Base-by-base conservation (phyloP, 2,329 filamentous ascomycete genomes). In the Trichoderma koningiopsis region DNA sequence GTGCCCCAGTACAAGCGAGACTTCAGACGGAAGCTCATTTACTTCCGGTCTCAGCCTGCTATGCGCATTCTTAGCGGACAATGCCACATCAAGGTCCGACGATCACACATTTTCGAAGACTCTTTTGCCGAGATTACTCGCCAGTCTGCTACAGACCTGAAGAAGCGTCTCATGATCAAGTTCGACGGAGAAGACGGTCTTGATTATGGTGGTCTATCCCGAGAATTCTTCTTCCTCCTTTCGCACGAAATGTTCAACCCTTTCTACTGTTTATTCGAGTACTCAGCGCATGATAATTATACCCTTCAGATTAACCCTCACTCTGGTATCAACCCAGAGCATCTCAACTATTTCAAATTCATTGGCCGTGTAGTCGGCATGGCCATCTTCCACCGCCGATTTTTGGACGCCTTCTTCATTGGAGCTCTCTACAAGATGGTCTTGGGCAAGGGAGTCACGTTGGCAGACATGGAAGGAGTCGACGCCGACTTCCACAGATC, bases 191-290 rank as follows among this genome's bases (percentile, higher is more conserved):
- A 99, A 83, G 96, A 99, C 76, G 96, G 96, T 82, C 84, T 99
- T 71, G 96, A 99, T 82, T 99, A 99, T 77, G 96, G 96, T 80
- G 96, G 96, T 86, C 87, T 99, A 68, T 99, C 96, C 43, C 88
- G 94, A 87, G 96, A 99, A 82, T 99, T 99, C 85, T 99, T 99
- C 86, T 99, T 99, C 89, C 85, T 99, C 52, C 88, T 99, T 68
- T 98, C 95, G 19, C 96, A 99, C 83, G 96, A 99, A 84, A 99
- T 99, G 96, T 99, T 99, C 85, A 99, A 99, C 81, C 96, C 96
- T 37, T 99, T 99, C 83, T 99, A 99, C 84, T 99, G 96, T 80
- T 86, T 99, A 66, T 99, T 99, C 85, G 96, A 99, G 83, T 99
- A 99, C 82, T 98, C 96, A 31, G 96, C 96, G 49, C 96, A 99